Percentiles rank a stretch among this genome's conserved stretches.
phyloP scores from a whole-genome alignment of 768 basidiomycete genomes.

The Rhizopogon vinicolor region DNA sequence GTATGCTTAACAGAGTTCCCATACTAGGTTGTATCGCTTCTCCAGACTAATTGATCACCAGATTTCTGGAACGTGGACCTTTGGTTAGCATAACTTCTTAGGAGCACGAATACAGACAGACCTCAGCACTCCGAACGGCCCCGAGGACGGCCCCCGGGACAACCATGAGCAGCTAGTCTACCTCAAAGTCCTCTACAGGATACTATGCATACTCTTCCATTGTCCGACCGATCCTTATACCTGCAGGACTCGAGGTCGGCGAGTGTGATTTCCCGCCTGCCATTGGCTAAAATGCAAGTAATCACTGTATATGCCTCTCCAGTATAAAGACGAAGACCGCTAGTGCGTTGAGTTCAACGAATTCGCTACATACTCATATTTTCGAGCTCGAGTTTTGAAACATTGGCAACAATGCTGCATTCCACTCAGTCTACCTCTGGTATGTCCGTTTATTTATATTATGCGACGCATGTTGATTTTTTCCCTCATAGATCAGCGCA shows the following conservation, averaged over 20 bases:
- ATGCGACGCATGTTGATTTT: neutral
- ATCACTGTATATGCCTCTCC: neutral
- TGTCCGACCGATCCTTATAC: neutral
- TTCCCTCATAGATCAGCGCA: constrained; percentile 11
- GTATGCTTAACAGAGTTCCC: too few relatives aligned
- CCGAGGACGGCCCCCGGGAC: neutral
- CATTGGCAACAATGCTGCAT: neutral
- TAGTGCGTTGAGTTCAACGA: neutral
- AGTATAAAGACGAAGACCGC: neutral
- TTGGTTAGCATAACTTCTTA: neutral
- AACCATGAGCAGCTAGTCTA: neutral
- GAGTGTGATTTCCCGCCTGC: neutral
- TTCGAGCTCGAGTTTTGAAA: neutral
- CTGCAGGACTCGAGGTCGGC: neutral
- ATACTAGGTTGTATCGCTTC: neutral
- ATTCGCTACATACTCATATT: neutral
- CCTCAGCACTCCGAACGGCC: too few relatives aligned
- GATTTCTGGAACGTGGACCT: neutral
- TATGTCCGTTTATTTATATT: neutral
- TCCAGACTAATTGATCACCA: neutral
- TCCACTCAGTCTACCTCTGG: neutral
- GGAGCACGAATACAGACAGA: too few relatives aligned
- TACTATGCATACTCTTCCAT: neutral
- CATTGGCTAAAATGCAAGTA: neutral
- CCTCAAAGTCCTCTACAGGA: neutral